Evolutionary conservation across 495 filamentous ascomycete genomes (phyloP).

Genomic region (Penicillium pulvis): DNA sequence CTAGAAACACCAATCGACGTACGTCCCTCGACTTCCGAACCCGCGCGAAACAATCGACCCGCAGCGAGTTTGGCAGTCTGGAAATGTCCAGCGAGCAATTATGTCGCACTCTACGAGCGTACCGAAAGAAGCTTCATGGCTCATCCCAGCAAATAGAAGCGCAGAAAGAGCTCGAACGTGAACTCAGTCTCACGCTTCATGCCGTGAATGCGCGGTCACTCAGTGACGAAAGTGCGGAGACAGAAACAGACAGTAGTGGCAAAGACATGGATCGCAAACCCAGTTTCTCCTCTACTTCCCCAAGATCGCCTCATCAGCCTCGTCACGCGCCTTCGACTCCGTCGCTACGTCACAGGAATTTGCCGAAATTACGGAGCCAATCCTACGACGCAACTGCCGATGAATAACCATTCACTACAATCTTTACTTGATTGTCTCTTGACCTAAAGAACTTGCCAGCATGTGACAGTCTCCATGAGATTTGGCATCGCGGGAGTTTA

Average conservation of each 20-base stretch:
- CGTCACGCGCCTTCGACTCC: conserved; percentile 44
- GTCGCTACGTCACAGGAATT: conserved; percentile 26
- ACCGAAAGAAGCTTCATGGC: conserved; percentile 76
- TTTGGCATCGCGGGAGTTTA: neutral
- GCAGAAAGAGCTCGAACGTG: conserved; percentile 74
- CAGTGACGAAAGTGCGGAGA: conserved; percentile 34
- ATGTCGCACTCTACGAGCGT: conserved; percentile 75
- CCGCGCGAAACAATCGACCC: conserved; percentile 54
- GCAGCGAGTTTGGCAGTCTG: conserved; percentile 62
- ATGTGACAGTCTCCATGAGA: neutral
- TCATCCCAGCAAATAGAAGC: conserved; percentile 64
- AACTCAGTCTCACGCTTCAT: conserved; percentile 73
- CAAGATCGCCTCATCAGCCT: conserved; percentile 26
- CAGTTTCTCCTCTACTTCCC: conserved; percentile 23
- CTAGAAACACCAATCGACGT: conserved; percentile 37
- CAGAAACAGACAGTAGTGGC: conserved; percentile 49
- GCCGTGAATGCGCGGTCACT: conserved; percentile 59
- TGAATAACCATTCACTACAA: neutral
- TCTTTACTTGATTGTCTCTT: too few relatives aligned
- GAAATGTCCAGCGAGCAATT: conserved; percentile 78
- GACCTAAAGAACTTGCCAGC: neutral
- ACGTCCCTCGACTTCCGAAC: conserved; percentile 62
- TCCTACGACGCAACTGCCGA: conserved; percentile 5
- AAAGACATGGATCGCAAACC: conserved; percentile 42
- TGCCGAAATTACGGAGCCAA: conserved; percentile 1